Evolutionary conservation across 2,329 filamentous ascomycete genomes (phyloP).

Genomic region (Fusarium poae): DNA sequence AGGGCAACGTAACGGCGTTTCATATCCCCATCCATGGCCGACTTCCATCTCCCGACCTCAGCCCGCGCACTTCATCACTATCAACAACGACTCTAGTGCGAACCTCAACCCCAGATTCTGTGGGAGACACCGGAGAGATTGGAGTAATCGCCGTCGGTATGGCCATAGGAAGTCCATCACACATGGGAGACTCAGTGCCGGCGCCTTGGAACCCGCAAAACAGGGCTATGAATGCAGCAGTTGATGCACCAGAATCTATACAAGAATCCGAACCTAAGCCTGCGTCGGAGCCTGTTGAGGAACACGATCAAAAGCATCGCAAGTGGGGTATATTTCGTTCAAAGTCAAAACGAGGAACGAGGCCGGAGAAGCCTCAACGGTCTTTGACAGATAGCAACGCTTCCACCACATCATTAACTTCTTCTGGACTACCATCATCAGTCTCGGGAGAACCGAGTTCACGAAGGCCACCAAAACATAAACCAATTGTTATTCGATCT

Average conservation of each 20-base stretch:
- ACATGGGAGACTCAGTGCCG: constrained; percentile 50
- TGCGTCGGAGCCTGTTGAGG: constrained; percentile 31
- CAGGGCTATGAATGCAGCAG: constrained; percentile 45
- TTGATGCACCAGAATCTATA: constrained; percentile 33
- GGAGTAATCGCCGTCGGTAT: constrained; percentile 73
- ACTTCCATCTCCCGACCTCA: constrained; percentile 59
- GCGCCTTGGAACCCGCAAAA: constrained; percentile 50
- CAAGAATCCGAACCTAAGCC: constrained; percentile 17
- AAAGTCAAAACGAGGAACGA: constrained; percentile 52
- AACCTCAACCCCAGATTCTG: constrained; percentile 60
- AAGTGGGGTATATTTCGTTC: constrained; percentile 71
- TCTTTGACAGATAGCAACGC: constrained; percentile 46
- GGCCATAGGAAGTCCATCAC: constrained; percentile 78
- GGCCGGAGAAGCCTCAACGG: constrained; percentile 42
- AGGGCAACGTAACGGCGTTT: constrained; percentile 55
- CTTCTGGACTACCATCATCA: constrained; percentile 24
- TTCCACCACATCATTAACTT: constrained; percentile 40
- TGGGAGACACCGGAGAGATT: constrained; percentile 51
- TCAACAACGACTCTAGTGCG: constrained; percentile 54
- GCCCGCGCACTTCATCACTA: constrained; percentile 51
- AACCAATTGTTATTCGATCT: constrained; percentile 59
- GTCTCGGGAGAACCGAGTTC: constrained; percentile 28
- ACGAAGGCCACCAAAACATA: constrained; percentile 53
- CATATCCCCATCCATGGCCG: constrained; percentile 59
- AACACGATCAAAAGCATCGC: constrained; percentile 62